phyloP scores from a whole-genome alignment of 2,329 filamentous ascomycete genomes.

The Gliomastix tumulicola region DNA sequence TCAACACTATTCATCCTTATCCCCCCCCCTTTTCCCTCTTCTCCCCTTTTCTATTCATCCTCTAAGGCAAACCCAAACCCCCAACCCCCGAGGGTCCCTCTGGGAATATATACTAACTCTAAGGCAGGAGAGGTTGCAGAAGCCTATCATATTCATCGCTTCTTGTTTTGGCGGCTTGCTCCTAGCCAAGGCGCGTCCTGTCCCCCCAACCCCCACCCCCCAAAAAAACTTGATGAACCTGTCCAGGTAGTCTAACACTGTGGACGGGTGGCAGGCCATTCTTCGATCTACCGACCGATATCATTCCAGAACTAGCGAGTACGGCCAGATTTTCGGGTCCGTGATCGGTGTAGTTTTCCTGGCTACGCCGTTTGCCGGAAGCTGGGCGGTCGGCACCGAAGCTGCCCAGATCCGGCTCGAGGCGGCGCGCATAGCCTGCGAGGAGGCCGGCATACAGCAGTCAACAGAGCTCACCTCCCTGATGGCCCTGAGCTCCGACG shows the following conservation, averaged over 20 bases:
- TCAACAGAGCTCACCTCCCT: conserved; percentile 7
- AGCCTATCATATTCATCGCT: conserved; percentile 20
- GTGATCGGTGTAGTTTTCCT: conserved; percentile 17
- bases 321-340: conserved; percentile 8
- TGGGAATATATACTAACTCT: background rate
- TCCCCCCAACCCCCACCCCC: background rate
- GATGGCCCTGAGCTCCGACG: conserved; percentile 7
- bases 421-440: conserved; percentile 6
- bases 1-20: too few species aligned
- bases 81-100: too few species aligned
- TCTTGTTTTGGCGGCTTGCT: conserved; percentile 24
- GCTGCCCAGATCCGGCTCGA: conserved; percentile 9
- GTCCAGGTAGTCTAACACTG: too few species aligned
- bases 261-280: too few species aligned
- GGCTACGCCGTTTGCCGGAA: conserved; percentile 19
- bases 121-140: background rate
- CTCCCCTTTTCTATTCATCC: too few species aligned
- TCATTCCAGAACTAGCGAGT: conserved; percentile 5
- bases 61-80: too few species aligned
- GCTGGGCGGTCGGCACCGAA: conserved; percentile 13
- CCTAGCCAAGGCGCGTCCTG: conserved; percentile 16
- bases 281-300: too few species aligned
- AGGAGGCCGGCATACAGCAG: conserved; percentile 3
- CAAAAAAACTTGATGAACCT: too few species aligned
- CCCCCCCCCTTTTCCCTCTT: background rate